These are phyloP conservation scores for Penicillium rolfsii DNA, from an alignment of 2,329 filamentous ascomycete species.

Conservation along the genomic window DNA sequence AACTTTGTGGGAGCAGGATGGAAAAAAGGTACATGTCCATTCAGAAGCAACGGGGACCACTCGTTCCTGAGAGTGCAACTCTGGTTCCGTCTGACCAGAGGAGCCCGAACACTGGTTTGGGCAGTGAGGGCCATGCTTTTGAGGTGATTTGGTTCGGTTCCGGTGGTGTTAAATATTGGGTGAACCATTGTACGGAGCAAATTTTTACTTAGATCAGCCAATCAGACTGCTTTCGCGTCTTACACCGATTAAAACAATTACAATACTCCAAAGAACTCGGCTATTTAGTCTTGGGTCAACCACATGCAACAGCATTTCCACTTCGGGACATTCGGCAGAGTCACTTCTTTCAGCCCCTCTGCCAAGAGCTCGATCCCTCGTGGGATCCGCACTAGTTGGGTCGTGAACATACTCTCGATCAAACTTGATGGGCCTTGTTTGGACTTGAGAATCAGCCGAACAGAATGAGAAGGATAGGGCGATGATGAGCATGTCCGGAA, in stretches of 20 bases:
- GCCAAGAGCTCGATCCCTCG: background rate
- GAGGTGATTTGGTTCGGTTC: background rate
- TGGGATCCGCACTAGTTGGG: background rate
- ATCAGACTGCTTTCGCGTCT: background rate
- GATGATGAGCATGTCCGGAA: background rate
- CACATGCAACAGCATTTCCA: background rate
- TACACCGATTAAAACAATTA: background rate
- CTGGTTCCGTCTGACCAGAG: background rate
- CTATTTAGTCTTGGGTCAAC: background rate
- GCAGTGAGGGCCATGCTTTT: background rate
- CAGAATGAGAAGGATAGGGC: background rate
- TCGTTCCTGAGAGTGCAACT: background rate
- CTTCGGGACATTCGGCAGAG: background rate
- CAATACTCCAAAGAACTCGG: background rate
- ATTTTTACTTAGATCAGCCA: background rate
- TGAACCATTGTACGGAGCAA: background rate
- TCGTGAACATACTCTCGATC: background rate
- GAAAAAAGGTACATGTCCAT: conserved; percentile 1
- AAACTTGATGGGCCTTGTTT: background rate
- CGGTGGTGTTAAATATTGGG: background rate
- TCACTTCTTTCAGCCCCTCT: background rate
- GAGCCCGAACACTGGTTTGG: background rate
- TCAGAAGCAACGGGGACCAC: background rate
- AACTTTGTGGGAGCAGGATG: background rate
- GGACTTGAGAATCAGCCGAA: background rate